These are phyloP conservation scores for Zizania palustris DNA, from an alignment of 202 grass and related monocot genomes.

Conservation along the genomic window DNA sequence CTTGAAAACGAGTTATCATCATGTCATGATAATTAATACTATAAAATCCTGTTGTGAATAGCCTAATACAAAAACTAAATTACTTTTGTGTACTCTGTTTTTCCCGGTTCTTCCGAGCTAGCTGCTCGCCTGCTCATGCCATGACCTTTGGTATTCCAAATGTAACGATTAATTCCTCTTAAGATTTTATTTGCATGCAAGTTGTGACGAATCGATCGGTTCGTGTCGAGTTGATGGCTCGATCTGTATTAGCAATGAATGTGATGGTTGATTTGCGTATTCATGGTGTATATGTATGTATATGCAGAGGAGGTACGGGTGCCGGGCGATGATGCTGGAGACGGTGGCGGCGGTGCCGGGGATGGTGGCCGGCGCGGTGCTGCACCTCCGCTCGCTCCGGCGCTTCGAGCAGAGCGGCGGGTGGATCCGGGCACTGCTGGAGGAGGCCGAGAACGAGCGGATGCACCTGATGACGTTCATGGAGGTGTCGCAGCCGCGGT, in stretches of 20 bases:
- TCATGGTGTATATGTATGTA: no score
- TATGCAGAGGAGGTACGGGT: constrained; percentile 52
- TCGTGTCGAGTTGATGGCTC: neutral
- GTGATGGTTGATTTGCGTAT: neutral
- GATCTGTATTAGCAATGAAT: neutral
- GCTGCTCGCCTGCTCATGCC: neutral
- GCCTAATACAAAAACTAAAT: no score
- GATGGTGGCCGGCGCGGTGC: constrained; percentile 46
- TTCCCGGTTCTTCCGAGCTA: no score
- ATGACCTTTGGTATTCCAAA: neutral
- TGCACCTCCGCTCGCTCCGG: constrained; percentile 46
- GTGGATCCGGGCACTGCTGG: constrained; percentile 43
- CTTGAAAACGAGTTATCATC: no score
- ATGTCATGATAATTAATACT: no score
- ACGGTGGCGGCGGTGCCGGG: constrained; percentile 51
- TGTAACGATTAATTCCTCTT: neutral
- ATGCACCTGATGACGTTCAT: constrained; percentile 59
- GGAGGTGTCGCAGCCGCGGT: constrained; percentile 45
- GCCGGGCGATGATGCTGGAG: constrained; percentile 52
- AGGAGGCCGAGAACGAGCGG: constrained; percentile 51
- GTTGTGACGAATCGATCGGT: neutral
- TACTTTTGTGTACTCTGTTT: neutral
- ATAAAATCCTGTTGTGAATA: no score
- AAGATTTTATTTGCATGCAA: neutral
- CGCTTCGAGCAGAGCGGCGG: constrained; percentile 47